Evolutionary conservation across 2,329 filamentous ascomycete species (phyloP), one percentile per base, ranked within the genome.

Genomic region (Amauroascus niger): DNA sequence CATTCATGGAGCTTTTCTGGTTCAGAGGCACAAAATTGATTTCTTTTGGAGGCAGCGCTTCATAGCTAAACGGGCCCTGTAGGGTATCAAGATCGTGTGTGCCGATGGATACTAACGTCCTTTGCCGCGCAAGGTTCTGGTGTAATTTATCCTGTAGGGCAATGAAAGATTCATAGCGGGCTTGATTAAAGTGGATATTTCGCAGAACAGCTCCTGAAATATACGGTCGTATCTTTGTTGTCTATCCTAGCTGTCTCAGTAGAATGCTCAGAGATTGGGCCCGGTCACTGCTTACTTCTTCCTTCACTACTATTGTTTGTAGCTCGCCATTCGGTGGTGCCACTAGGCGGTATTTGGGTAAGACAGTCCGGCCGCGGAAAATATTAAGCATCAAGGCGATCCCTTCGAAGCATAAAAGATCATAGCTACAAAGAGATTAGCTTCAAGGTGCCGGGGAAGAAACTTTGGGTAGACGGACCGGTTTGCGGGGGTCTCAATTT

Each of bases 401-500:
- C 58, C 91, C 91, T 75, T 97, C 93, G 74, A 95, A 95, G 74
- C 91, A 97, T 53, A 98, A 82, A 84, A 97, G 89, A 66, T 97
- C 82, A 77, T 85, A 86, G 72, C 80, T 74, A 59, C 24, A 44
- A 28, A 50, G 14, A 30, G 55, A 55, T 68, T 56, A 68, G 60
- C 62, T 39, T 58, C 16, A 40, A 16, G 26, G n/a, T 13, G 26
- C 26, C 32, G 18, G n/a, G 6, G 2, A 30, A 7, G 14, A 14
- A 9, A 24, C 14, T 39, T 2, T 22, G 14, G 18, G 52, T 51
- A 28, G 16, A 63, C 83, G 73, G 83, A 90, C 74, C 88, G 83
- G 74, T 97, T 97, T 65, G 93, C 91, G 58, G 90, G 89, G 64
- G 97, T 95, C 71, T 97, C 91, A 67, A 98, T 97, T 79, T 96